Base-by-base conservation (phyloP, 1,284 basidiomycete species). In the Coniophora puteana region DNA sequence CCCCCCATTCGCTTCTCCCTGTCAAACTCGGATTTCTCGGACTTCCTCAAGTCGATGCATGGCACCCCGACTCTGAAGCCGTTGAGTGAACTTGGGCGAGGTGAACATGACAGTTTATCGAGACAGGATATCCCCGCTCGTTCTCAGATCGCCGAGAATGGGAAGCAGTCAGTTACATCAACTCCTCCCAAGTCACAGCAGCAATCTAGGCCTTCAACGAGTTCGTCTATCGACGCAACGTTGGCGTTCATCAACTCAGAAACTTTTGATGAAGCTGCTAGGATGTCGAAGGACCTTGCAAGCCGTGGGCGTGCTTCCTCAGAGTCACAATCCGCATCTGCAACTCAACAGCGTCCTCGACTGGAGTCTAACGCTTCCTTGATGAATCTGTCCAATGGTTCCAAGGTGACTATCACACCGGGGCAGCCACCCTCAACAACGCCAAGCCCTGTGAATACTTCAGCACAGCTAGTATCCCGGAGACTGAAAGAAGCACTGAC, bases 1-100 rank as follows among this genome's bases (percentile, higher is more conserved):
- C 87, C 86, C 4, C 87, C 87, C 0, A 89, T 90, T 51, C 78
- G 88, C 18, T 84, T 90, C 55, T 92, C 89, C 8, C 78, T 93
- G 71, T 83, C 80, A 50, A 74, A 80, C 29, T 71, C 77, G 2
- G 90, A 93, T 59, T 90, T 93, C 50, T 76, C 83, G 1, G 82
- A 86, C 45, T 59, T 88, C 14, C 69, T 87, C 34, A 76, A 63
- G 52, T 73, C 74, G 18, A 72, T 81, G 5, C 72, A 69, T 13
- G 70, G 71, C 11, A 62, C 65, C 36, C 61, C 62, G 18, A 65
- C 67, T 10, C 55, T 66, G 35, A 68, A 71, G 51, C 63, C 67
- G 7, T 50, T 75, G 20, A 71, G 76, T 24, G 61, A 67, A 43
- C 57, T 72, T 28, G 54, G 66, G 38, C 69, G 72, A 28, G 52